phyloP scores from a whole-genome alignment of 1,284 basidiomycete genomes.

The Cryptococcus neoformans region DNA sequence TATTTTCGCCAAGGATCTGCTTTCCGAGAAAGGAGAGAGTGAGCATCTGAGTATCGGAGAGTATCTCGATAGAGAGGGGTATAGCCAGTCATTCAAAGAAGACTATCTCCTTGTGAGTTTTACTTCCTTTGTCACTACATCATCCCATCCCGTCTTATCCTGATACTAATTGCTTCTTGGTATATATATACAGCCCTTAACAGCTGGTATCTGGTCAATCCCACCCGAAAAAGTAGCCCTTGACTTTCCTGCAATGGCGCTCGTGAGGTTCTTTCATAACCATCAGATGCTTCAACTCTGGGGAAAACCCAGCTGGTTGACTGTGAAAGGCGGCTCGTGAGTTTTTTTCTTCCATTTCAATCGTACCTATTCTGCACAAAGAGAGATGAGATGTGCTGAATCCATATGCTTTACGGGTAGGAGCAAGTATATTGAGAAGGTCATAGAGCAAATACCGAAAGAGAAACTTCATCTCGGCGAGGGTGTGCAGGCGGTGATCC shows the following conservation, averaged over 20 bases:
- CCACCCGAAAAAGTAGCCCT: constrained; percentile 66
- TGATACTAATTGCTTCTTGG: not conserved
- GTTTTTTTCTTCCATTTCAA: constrained; percentile 3
- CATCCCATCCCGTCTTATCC: not conserved
- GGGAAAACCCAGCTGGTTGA: constrained; percentile 71
- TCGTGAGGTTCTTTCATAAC: constrained; percentile 74
- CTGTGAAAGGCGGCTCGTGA: constrained; percentile 67
- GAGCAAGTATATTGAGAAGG: constrained; percentile 61
- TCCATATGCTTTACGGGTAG: constrained; percentile 24
- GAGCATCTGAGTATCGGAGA: constrained; percentile 59
- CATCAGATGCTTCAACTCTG: constrained; percentile 72
- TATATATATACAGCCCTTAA: constrained; percentile 61
- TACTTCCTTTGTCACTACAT: not conserved
- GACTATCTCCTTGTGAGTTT: constrained; percentile 70
- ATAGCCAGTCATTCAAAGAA: constrained; percentile 65
- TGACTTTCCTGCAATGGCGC: constrained; percentile 67
- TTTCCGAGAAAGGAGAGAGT: constrained; percentile 16
- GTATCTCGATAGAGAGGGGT: constrained; percentile 63
- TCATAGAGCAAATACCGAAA: constrained; percentile 56
- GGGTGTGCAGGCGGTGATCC: constrained; percentile 50
- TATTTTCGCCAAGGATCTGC: constrained; percentile 55
- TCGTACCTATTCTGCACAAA: not conserved
- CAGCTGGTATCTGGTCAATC: constrained; percentile 74
- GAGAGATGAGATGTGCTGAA: not conserved
- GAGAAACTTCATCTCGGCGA: constrained; percentile 60